Evolutionary conservation across 1,284 basidiomycete genomes (phyloP), one percentile per base, ranked within the genome.

Genomic region (Rhodotorula sp.): DNA sequence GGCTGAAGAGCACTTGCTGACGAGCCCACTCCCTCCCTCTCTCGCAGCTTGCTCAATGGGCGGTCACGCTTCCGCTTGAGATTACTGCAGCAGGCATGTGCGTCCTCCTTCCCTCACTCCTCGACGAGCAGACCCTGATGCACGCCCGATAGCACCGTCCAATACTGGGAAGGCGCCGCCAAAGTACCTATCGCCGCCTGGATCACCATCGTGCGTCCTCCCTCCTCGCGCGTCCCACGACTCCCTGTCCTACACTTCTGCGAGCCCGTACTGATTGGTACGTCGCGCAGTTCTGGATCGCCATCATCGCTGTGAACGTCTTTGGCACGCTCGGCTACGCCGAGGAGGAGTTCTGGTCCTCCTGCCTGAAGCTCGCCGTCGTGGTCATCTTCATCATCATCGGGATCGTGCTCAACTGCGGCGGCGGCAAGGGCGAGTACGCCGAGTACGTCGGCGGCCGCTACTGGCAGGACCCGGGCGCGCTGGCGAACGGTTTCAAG

Each of bases 401-500:
- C 48, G 73, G 73, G 22, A 70, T 75, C 66, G 71, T 76, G 2
- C 72, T 76, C 63, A 74, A 77, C 64, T 75, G 70, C 61, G 80
- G 79, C 21, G 70, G 57, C 27, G 66, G 66, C 54, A 44, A 51
- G 22, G 36, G 32, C n/a, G 69, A 32, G 27, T 73, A 71, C 69
- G 39, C 41, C 34, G 57, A 61, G 27, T 73, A 77, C 64, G 59
- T 76, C 32, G 72, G 74, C 2, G 71, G 80, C 15, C 58, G 69
- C 19, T 73, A 79, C 68, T 83, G 78, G 80, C 64, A 78, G 4
- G 67, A 80, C 66, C 83, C 83, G 0, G 83, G 83, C 36, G 80
- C 81, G 0, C 81, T 83, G 61, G 79, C 82, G 10, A 83, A 83
- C 71, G 83, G 83, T 2, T 84, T 84, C 83, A 83, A 83, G 71